Conservation (phyloP, 495 filamentous ascomycete species). For the Aspergillus bertholletiae region DNA sequence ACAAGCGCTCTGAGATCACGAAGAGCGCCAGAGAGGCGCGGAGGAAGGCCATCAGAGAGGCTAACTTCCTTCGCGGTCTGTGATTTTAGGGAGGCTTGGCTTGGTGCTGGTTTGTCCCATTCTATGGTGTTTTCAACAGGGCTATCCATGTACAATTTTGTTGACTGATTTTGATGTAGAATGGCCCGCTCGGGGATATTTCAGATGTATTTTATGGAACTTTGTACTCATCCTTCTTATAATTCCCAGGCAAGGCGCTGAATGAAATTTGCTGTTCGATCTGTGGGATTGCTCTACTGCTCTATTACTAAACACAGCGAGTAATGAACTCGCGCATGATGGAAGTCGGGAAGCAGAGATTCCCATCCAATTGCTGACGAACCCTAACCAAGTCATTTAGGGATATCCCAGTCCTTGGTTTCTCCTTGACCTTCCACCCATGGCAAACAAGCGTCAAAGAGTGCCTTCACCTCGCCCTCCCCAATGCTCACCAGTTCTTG, state of each 20-base stretch:
- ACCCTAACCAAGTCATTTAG: not conserved
- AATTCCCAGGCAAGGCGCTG: constrained; percentile 10
- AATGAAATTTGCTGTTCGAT: constrained; percentile 4
- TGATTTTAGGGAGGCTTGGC: constrained; percentile 28
- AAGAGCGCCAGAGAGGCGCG: constrained; percentile 67
- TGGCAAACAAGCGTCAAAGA: constrained; percentile 16
- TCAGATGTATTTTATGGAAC: constrained; percentile 19
- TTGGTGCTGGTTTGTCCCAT: constrained; percentile 1
- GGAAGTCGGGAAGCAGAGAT: not conserved
- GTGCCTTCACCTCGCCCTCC: constrained; percentile 10
- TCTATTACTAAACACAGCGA: too few relatives aligned
- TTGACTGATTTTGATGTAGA: constrained; percentile 3
- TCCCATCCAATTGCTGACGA: not conserved
- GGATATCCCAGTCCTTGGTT: constrained; percentile 17
- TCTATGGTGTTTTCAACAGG: constrained; percentile 9
- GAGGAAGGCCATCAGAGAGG: constrained; percentile 81
- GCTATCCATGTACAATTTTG: constrained; percentile 14
- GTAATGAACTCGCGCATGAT: not conserved
- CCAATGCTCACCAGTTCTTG: constrained; percentile 11
- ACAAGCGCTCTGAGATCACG: constrained; percentile 42
- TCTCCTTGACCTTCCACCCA: constrained; percentile 21
- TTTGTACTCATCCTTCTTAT: constrained; percentile 14
- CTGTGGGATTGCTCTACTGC: not conserved
- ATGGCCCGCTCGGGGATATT: constrained; percentile 5
- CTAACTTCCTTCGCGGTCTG: constrained; percentile 87